A percentile compares a stretch with the other conserved stretches of the same genome.
phyloP scores from a whole-genome alignment of 148 eudicot genomes.

The Rhododendron kiyosumense region DNA sequence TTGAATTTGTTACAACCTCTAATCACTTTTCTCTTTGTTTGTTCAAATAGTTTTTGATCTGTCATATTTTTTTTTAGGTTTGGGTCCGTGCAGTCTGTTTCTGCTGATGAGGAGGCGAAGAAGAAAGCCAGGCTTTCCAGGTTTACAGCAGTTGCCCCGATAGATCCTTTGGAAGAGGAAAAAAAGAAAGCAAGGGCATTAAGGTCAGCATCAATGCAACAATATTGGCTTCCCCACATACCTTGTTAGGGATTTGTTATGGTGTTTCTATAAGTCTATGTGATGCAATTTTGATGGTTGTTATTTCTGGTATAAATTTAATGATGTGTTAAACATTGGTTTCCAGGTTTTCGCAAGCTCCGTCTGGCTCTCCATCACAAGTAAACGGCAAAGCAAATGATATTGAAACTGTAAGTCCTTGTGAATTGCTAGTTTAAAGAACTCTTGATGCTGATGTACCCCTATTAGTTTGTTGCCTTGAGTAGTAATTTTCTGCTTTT shows the following conservation, averaged over 20 bases:
- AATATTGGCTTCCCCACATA: not conserved
- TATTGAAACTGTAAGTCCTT: conserved; percentile 32
- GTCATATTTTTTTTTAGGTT: conserved; percentile 46
- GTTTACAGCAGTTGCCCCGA: conserved; percentile 40
- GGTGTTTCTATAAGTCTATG: not conserved
- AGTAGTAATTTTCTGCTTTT: not conserved
- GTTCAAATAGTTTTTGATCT: not conserved
- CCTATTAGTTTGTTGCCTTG: not conserved
- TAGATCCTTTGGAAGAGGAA: conserved; percentile 62
- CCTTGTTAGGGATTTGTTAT: not conserved
- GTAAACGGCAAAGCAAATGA: conserved; percentile 35
- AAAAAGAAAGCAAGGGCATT: conserved; percentile 82
- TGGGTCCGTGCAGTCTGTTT: conserved; percentile 38
- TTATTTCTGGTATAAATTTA: not conserved
- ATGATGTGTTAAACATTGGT: not conserved
- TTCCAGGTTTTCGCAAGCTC: conserved; percentile 53
- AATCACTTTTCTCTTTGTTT: not conserved
- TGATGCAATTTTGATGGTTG: not conserved
- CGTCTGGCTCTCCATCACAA: conserved; percentile 26
- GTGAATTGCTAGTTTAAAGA: not conserved
- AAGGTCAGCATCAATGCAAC: conserved; percentile 38
- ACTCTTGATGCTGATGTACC: not conserved
- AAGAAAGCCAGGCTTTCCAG: conserved; percentile 75
- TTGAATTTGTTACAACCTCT: not conserved
- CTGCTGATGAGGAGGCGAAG: conserved; percentile 59